These are phyloP conservation scores for Trichoderma gamsii DNA, from an alignment of 495 filamentous ascomycete species.

Conservation along the genomic window DNA sequence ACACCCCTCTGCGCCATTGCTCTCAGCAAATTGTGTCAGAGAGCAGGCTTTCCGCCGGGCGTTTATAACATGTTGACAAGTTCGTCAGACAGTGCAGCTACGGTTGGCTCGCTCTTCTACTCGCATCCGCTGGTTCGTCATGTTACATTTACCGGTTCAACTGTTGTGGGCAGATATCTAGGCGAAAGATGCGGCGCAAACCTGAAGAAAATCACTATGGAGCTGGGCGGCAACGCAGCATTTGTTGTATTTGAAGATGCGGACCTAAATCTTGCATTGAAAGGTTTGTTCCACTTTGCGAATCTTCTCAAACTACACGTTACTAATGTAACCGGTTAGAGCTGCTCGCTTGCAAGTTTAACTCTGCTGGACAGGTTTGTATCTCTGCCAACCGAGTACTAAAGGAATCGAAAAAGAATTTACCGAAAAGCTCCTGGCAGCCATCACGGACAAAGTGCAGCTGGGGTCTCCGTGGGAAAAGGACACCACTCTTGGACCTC, in stretches of 20 bases:
- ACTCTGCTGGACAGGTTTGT: no score
- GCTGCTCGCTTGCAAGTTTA: no score
- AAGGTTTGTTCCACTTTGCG: no score
- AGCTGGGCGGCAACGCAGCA: slow-evolving; percentile 70
- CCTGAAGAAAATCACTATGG: slow-evolving; percentile 65
- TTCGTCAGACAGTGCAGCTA: slow-evolving; percentile 55
- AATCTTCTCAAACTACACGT: no score
- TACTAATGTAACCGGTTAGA: no score
- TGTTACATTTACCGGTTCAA: slow-evolving; percentile 61
- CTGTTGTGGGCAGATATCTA: slow-evolving; percentile 29
- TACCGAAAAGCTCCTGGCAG: no score
- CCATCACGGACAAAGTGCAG: no score
- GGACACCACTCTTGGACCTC: no score
- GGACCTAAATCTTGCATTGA: slow-evolving; percentile 26
- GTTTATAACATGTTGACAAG: slow-evolving; percentile 59
- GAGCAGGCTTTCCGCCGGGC: slow-evolving; percentile 12
- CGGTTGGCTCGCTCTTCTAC: slow-evolving; percentile 15
- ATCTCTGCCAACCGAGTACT: no score
- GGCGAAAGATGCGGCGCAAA: slow-evolving; percentile 42
- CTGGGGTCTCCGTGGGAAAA: no score
- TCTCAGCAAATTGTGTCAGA: slow-evolving; percentile 35
- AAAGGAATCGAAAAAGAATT: no score
- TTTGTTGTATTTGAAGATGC: slow-evolving; percentile 72
- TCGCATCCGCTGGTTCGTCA: slow-evolving; percentile 57
- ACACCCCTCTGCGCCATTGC: slow-evolving; percentile 54